Conservation (phyloP, 2,329 filamentous ascomycete species). For the Penicillium sclerotigenum region DNA sequence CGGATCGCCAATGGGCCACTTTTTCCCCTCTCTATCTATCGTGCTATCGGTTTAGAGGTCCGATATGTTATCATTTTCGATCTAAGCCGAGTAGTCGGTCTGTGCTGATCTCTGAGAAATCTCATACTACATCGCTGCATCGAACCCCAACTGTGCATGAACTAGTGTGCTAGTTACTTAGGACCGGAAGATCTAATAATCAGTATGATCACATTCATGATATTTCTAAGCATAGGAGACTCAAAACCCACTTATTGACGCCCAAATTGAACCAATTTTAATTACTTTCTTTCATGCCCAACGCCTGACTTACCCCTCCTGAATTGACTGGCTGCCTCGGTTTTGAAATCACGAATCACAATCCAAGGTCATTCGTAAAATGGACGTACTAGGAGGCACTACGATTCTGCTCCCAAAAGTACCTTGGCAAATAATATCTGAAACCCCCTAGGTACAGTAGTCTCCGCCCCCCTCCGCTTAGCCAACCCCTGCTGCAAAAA, state of each 20-base stretch:
- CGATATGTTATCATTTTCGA: background rate
- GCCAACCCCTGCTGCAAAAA: background rate
- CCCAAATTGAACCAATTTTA: constrained; percentile 16
- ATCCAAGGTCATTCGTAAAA: background rate
- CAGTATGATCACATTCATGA: background rate
- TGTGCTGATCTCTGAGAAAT: background rate
- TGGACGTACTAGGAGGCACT: background rate
- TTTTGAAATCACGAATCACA: background rate
- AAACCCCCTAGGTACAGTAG: background rate
- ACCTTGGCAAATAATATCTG: constrained; percentile 3
- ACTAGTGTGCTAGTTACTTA: background rate
- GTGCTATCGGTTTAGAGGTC: background rate
- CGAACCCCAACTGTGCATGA: constrained; percentile 1
- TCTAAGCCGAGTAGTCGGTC: constrained; percentile 8
- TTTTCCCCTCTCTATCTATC: constrained; percentile 9
- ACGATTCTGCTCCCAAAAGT: background rate
- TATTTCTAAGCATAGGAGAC: constrained; percentile 2
- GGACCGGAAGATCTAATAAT: background rate
- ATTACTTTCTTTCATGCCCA: constrained; percentile 24
- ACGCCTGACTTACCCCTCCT: constrained; percentile 17
- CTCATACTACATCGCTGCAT: background rate
- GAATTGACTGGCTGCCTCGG: constrained; percentile 7
- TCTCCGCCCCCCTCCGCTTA: background rate
- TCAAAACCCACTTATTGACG: constrained; percentile 10
- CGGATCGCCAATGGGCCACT: constrained; percentile 15